Base-by-base conservation (phyloP, 1,284 basidiomycete genomes). In the Leccinum subfulvum region DNA sequence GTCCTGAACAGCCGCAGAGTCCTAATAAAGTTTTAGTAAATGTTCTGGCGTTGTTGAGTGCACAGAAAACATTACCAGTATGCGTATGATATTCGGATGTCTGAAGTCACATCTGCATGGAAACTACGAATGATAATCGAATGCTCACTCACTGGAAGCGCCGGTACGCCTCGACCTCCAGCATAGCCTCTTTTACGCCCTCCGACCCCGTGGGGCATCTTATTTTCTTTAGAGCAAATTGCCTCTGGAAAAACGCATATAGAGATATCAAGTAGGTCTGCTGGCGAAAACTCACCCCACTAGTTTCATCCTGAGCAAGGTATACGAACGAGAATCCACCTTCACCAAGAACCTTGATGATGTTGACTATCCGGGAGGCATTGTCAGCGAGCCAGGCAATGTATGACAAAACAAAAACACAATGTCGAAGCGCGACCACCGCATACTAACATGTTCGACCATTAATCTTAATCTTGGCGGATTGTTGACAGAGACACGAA, bases 261-360 rank as follows among this genome's bases (percentile, higher is more conserved):
- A 55, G 62, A 49, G 30, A 61, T 1, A 39, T 35, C 35, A 23
- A 56, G 16, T 21, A 47, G 2, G 8, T 5, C 10, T 13, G 10
- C 1, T 44, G 33, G 44, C 21, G 33, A 64, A 39, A 14, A 78
- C 85, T 69, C 69, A 92, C 90, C 53, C 89, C 90, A 69, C 89
- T 92, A 64, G 84, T 81, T 70, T 92, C 91, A 74, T 96, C 94
- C 70, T 91, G 88, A n/a, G 91, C 92, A 39, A 95, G 83, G 75
- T 95, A 95, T 18, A 98, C 95, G 74, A 96, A 97, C 14, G 92
- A 94, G 81, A 97, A 97, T 2, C 93, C 95, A 49, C 95, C 95
- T 78, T 98, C 95, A 53, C 95, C 95, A 4, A 98, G 85, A 14
- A 97, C 88, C 68, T 91, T 92, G 58, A 95, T 79, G 56, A 98